These are phyloP conservation scores for Phoma herbarum DNA, from an alignment of 2,329 filamentous ascomycete genomes.

Conservation along the genomic window DNA sequence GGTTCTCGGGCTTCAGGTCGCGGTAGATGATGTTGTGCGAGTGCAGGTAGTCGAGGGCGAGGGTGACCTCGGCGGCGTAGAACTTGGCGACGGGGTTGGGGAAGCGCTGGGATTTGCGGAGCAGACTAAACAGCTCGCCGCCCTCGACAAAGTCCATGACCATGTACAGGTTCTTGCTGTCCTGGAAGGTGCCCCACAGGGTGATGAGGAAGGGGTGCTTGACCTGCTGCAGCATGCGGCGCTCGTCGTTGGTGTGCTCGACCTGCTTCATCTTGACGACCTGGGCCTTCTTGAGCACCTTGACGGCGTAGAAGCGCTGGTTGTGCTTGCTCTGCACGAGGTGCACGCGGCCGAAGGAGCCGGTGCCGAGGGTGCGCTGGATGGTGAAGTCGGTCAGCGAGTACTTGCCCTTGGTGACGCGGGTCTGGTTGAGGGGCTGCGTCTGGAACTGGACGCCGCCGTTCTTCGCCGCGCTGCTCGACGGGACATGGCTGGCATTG, in stretches of 20 bases:
- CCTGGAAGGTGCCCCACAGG: slow-evolving; percentile 97
- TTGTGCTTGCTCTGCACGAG: slow-evolving; percentile 98
- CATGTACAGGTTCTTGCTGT: slow-evolving; percentile 97
- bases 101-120: slow-evolving; percentile 96
- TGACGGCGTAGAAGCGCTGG: slow-evolving; percentile 96
- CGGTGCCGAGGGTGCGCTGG: slow-evolving; percentile 90
- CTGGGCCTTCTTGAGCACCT: slow-evolving; percentile 97
- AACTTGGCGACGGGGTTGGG: slow-evolving; percentile 99
- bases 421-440: slow-evolving; percentile 51
- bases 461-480: slow-evolving; percentile 34
- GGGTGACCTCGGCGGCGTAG: slow-evolving; percentile 95
- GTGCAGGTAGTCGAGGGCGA: slow-evolving; percentile 95
- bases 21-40: slow-evolving; percentile 96
- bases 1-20: slow-evolving; percentile 94
- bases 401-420: slow-evolving; percentile 97
- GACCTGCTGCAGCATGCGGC: slow-evolving; percentile 93
- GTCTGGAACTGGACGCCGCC: slow-evolving; percentile 50
- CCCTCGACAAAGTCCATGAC: slow-evolving; percentile 99
- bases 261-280: slow-evolving; percentile 99
- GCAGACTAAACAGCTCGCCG: slow-evolving; percentile 92
- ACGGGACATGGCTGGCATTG: slow-evolving; percentile 66
- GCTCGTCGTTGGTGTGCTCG: slow-evolving; percentile 98
- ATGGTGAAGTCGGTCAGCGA: slow-evolving; percentile 89
- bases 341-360: slow-evolving; percentile 96
- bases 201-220: slow-evolving; percentile 98